These are phyloP conservation scores for Triadica sebifera DNA, from an alignment of 345 rosid genomes.

Conservation along the genomic window DNA sequence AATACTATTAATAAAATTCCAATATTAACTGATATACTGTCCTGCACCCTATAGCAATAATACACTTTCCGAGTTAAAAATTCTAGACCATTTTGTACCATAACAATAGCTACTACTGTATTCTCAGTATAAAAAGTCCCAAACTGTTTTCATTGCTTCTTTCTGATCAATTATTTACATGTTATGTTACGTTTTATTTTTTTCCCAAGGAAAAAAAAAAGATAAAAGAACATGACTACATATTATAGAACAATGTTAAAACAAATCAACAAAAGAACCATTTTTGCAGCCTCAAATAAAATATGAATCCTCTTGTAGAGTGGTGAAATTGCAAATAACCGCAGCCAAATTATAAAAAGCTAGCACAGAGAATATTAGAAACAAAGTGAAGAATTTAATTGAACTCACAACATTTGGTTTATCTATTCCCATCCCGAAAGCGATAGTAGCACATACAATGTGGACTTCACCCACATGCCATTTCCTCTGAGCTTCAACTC, in stretches of 20 bases:
- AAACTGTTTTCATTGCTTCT: neutral
- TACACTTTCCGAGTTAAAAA: neutral
- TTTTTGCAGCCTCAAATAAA: neutral
- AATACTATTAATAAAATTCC: neutral
- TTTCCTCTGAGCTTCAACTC: slow-evolving; percentile 73
- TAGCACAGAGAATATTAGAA: neutral
- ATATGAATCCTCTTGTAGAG: neutral
- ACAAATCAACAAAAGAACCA: neutral
- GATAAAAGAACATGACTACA: too few species aligned
- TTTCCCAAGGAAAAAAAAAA: too few species aligned
- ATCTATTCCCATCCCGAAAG: slow-evolving; percentile 99
- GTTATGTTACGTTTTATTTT: too few species aligned
- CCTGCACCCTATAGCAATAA: too few species aligned
- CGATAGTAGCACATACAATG: slow-evolving; percentile 83
- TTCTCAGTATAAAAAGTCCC: neutral
- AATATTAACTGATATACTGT: too few species aligned
- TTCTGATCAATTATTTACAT: too few species aligned
- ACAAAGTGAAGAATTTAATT: neutral
- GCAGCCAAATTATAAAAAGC: neutral
- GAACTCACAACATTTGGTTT: slow-evolving; percentile 80
- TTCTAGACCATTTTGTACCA: neutral
- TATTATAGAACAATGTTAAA: neutral
- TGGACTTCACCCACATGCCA: slow-evolving; percentile 84
- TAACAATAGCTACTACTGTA: neutral
- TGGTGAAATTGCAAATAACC: slow-evolving; percentile 3